These are phyloP conservation scores for Rhodotorula sp. DNA, from an alignment of 1,284 basidiomycete species.

Conservation along the genomic window DNA sequence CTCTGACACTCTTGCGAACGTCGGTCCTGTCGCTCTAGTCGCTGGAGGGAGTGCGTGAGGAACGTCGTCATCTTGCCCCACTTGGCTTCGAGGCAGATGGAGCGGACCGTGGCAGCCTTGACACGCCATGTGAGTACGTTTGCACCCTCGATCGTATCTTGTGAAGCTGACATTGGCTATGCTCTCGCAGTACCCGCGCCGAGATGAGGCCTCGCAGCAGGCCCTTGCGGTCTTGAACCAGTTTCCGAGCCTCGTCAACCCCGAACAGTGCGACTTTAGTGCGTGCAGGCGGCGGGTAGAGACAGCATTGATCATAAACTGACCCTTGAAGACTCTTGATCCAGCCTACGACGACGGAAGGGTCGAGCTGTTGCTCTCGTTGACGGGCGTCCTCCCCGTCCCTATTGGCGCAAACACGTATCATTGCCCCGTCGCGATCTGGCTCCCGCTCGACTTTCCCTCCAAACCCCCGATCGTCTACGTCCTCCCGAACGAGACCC, in stretches of 20 bases:
- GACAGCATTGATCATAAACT: no score
- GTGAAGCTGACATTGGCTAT: background rate
- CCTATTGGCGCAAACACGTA: conserved; percentile 68
- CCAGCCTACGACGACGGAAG: conserved; percentile 75
- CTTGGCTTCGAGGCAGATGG: background rate
- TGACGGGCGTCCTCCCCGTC: conserved; percentile 90
- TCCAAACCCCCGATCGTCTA: conserved; percentile 79
- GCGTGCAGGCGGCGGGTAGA: background rate
- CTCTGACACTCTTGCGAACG: no score
- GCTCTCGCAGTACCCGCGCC: conserved; percentile 27
- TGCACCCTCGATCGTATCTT: background rate
- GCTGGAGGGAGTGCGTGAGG: background rate
- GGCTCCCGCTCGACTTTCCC: conserved; percentile 82
- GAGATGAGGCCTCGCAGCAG: conserved; percentile 26
- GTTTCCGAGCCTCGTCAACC: conserved; percentile 25
- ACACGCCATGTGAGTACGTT: conserved; percentile 3
- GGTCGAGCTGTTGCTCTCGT: conserved; percentile 79
- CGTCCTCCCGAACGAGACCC: conserved; percentile 88
- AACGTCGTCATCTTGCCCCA: conserved; percentile 4
- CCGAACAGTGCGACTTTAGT: conserved; percentile 36
- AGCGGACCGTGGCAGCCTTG: conserved; percentile 2
- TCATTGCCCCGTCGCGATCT: conserved; percentile 89
- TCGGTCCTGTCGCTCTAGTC: background rate
- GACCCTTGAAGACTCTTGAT: background rate
- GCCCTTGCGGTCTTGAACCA: conserved; percentile 19